Conservation (phyloP, 108 stramenopile species). For the Pseudonitzschia pungens region DNA sequence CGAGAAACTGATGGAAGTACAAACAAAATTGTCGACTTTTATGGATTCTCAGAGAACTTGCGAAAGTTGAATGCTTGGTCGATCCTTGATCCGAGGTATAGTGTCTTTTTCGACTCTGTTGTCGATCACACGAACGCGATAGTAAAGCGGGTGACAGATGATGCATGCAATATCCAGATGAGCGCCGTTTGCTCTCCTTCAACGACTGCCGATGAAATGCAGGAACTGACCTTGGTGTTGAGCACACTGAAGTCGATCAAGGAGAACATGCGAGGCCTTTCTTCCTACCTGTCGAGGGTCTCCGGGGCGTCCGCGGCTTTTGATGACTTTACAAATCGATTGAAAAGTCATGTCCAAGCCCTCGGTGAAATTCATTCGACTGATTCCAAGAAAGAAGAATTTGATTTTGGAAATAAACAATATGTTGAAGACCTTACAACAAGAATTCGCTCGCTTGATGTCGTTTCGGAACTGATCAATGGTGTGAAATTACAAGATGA, state of each 20-base stretch:
- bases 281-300: background rate
- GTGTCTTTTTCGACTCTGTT: background rate
- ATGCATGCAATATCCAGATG: background rate
- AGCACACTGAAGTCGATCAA: background rate
- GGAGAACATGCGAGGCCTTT: background rate
- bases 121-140: background rate
- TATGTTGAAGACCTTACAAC: background rate
- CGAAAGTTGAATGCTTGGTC: conserved; percentile 9
- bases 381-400: background rate
- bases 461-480: background rate
- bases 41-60: background rate
- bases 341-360: background rate
- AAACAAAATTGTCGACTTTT: background rate
- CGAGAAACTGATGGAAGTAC: background rate
- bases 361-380: background rate
- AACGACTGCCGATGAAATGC: background rate
- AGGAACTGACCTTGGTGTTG: background rate
- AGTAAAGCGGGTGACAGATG: background rate
- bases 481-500: background rate
- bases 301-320: background rate
- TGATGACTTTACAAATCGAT: background rate
- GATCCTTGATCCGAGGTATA: background rate
- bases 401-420: conserved; percentile 3
- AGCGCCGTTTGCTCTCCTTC: background rate
- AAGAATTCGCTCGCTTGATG: background rate